Conservation (phyloP, 805 yeast species). For the Candida sonorensis region DNA sequence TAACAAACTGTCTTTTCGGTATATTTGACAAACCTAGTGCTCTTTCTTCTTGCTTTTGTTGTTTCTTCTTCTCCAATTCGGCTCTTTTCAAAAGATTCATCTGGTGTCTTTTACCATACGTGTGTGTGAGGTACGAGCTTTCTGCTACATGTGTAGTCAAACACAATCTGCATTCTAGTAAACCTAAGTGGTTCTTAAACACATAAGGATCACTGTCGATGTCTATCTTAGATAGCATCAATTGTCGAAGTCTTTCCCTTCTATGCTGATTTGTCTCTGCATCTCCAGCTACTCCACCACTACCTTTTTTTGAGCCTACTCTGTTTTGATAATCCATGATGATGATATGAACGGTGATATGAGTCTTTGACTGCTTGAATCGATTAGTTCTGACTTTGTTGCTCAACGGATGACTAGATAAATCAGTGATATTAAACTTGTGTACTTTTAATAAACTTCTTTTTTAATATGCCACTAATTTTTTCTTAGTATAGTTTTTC, state of each 20-base stretch:
- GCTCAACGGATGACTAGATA: too few species aligned
- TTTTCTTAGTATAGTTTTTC: too few species aligned
- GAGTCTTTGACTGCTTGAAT: too few species aligned
- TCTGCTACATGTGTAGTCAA: constrained; percentile 76
- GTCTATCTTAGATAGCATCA: constrained; percentile 45
- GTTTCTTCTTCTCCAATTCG: constrained; percentile 25
- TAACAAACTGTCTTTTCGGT: constrained; percentile 41
- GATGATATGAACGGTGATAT: too few species aligned
- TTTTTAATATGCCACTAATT: too few species aligned
- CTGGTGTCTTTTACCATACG: constrained; percentile 80
- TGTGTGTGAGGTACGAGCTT: constrained; percentile 74
- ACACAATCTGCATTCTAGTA: constrained; percentile 79
- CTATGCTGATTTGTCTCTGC: constrained; percentile 65
- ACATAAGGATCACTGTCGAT: constrained; percentile 75
- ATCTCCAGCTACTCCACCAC: constrained; percentile 80
- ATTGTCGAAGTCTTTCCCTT: constrained; percentile 58
- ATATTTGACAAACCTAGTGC: constrained; percentile 27
- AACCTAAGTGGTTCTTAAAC: constrained; percentile 75
- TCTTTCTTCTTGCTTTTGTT: constrained; percentile 9
- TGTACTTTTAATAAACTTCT: too few species aligned
- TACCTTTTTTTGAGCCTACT: constrained; percentile 86
- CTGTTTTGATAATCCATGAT: constrained; percentile 83
- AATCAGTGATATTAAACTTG: too few species aligned
- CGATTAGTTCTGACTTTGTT: too few species aligned
- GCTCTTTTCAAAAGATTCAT: constrained; percentile 61